Base-by-base conservation (phyloP, 176 grass and related monocot genomes). In the Areca catechu region DNA sequence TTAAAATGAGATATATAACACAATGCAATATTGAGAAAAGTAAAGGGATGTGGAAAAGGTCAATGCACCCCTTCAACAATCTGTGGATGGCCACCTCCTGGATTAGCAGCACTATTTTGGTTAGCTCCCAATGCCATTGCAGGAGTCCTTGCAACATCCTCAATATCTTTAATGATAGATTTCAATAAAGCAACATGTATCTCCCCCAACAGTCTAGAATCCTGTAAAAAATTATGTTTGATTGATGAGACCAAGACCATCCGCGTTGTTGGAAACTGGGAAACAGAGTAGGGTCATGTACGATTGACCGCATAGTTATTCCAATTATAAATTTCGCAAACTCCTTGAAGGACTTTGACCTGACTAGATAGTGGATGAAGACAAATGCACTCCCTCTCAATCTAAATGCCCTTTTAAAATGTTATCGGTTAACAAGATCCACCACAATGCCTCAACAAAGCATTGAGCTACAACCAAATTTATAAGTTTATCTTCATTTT, bases 111-210 rank as follows among this genome's bases (percentile, higher is more conserved):
- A 72, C 62, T 74, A 62, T 64, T 80, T 74, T 95, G 90, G 74
- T 83, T 91, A 73, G 76, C 70, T 48, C 93, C 93, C 15, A 73
- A 76, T 37, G 73, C 69, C 69, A 70, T 82, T 72, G 87, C 79
- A 69, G 93, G 84, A 75, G 72, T 79, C 24, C 81, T 83, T 3
- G 83, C 83, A 74, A 97, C 87, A 66, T 91, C 83, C 75, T 97
- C 83, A 28, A 97, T 97, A 76, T 97, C 93, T 69, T 98, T 98
- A 70, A 98, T 77, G 22, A 98, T 88, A 28, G 67, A 71, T 92
- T 87, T 98, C 60, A 98, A 71, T 34, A 98, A 30, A 73, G 78
- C 70, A 51, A 98, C 78, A 70, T 98, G 84, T 56, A 92, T 65
- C 70, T 98, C 87, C 50, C 83, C 93, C 51, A 98, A 60, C 53